Conservation (phyloP, 495 filamentous ascomycete species). For the Penicillium argentinense region DNA sequence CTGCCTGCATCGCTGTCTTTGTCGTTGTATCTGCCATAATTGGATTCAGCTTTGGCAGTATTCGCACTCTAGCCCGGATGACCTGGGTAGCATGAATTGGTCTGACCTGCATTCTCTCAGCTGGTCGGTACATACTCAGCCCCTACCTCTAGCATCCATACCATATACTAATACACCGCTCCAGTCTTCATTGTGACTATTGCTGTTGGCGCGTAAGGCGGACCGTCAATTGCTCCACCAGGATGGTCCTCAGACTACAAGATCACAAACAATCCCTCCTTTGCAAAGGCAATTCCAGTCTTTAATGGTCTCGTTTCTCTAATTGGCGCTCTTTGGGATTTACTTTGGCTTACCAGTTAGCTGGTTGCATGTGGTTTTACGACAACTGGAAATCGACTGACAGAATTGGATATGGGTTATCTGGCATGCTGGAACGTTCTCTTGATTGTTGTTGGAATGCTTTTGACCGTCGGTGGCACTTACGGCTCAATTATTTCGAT, state of each 20-base stretch:
- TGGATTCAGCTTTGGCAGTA: constrained; percentile 26
- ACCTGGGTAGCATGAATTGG: constrained; percentile 40
- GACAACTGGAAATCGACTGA: too few species aligned
- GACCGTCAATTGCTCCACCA: background rate
- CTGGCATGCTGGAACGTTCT: background rate
- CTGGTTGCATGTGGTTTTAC: too few species aligned
- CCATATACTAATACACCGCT: too few species aligned
- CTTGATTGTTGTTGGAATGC: constrained; percentile 4
- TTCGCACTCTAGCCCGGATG: constrained; percentile 33
- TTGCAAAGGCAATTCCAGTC: too few species aligned
- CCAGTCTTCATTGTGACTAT: too few species aligned
- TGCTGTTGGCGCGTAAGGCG: too few species aligned
- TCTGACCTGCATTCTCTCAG: constrained; percentile 28
- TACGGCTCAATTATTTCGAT: constrained; percentile 43
- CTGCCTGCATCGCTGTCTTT: constrained; percentile 54
- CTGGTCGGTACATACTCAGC: constrained; percentile 17
- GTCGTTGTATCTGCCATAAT: constrained; percentile 30
- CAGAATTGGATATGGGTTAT: too few species aligned
- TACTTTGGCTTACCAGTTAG: too few species aligned
- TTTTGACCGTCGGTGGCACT: constrained; percentile 17
- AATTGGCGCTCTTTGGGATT: too few species aligned
- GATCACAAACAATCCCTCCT: background rate
- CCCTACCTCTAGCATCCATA: background rate
- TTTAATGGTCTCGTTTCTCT: too few species aligned
- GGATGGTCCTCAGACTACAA: background rate